Evolutionary conservation across 148 eudicot genomes (phyloP).

Genomic region (Chenopodium quinoa): DNA sequence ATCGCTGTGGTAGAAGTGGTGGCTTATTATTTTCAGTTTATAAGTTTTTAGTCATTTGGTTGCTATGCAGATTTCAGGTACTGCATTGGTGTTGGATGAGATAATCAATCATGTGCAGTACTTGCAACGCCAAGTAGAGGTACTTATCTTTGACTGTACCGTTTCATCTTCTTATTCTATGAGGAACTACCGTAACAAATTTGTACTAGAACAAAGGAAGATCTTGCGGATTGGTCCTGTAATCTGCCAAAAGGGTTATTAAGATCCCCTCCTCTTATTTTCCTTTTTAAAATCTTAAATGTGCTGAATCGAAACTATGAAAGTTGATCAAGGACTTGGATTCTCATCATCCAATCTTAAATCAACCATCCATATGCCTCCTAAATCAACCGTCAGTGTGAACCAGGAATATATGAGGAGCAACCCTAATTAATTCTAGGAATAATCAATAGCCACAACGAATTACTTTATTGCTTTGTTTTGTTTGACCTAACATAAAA

Average conservation of each 20-base stretch:
- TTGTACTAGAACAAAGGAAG: constrained; percentile 1
- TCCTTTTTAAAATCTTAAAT: neutral
- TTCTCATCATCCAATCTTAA: neutral
- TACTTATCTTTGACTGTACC: constrained; percentile 20
- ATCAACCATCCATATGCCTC: neutral
- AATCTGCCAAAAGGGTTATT: neutral
- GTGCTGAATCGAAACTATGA: neutral
- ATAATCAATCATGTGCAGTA: constrained; percentile 95
- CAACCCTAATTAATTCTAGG: neutral
- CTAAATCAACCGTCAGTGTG: neutral
- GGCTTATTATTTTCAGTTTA: neutral
- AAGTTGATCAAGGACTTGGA: neutral
- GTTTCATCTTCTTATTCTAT: neutral
- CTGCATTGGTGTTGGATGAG: constrained; percentile 93
- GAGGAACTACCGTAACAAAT: neutral
- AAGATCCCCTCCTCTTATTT: neutral
- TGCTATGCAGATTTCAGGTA: constrained; percentile 79
- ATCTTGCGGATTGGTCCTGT: neutral
- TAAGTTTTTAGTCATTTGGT: constrained; percentile 10
- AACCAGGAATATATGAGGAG: neutral
- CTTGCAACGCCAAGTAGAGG: constrained; percentile 98
- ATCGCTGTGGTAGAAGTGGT: constrained; percentile 1
- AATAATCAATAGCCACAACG: neutral
- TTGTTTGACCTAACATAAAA: constrained; percentile 11
- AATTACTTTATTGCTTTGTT: constrained; percentile 5